Base-by-base conservation (phyloP, 257 asterid species). In the Penstemon barbatus region DNA sequence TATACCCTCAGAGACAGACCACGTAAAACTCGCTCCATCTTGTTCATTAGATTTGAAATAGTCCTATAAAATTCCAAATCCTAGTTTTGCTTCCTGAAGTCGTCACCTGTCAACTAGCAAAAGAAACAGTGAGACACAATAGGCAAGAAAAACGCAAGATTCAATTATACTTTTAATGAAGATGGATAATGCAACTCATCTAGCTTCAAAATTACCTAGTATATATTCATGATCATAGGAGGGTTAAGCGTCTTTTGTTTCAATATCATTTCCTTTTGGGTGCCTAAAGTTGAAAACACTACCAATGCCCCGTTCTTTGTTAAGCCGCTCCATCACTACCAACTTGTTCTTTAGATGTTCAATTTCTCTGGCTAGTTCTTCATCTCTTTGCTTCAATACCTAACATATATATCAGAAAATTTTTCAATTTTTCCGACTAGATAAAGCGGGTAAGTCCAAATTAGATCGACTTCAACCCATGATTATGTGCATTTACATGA, bases 361-460 rank as follows among this genome's bases (percentile, higher is more conserved):
- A 18, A 88, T 62, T 72, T 88, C 97, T 71, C 51, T 75, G 6
- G 74, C 77, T 66, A 88, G 65, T 62, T 88, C 87, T 36, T 88
- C 90, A 70, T 88, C 92, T 37, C 81, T 80, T 75, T 76, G 81
- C 72, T 66, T 85, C 84, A 88, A 25, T 43, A 50, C 80, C 97
- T 88, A 68, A 56, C 69, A 52, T 15, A 51, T 25, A 52, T n/a
- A 51, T 25, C 56, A 74, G 18, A 56, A 2, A 55, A 33, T 43
- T 18, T 46, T 71, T 53, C 39, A 70, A 53, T 5, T 5, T n/a
- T 51, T 4, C 46, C 40, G 36, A 51, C 44, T 13, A 58, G 63
- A 39, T 13, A 5, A 61, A 50, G 42, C 10, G 51, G 39, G 7
- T 61, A 40, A 11, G 18, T 38, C 50, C 7, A 33, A 18, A n/a